Base-by-base conservation (phyloP, 345 rosid genomes). In the Citrus hindsii region DNA sequence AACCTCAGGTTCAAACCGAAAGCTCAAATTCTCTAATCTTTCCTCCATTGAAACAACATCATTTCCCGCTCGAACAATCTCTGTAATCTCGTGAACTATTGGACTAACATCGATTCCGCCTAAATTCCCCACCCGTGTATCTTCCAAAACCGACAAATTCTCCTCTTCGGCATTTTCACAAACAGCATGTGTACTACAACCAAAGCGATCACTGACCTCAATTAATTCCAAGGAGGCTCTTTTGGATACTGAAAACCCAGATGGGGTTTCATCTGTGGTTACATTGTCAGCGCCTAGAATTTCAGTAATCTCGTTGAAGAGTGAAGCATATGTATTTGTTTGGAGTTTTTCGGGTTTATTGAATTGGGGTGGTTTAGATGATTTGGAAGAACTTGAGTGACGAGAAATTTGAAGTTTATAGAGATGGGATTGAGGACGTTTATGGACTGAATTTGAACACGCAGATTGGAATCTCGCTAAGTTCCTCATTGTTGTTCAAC, bases 291-390 rank as follows among this genome's bases (percentile, higher is more conserved):
- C 67, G 22, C 97, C 94, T 38, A 89, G 66, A 79, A 93, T 88
- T 5, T 83, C 85, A 13, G 90, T 81, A 25, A 94, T 93, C 63
- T 91, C 90, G 56, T 77, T 82, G 67, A 94, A 88, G 68, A 92
- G 91, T 1, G 97, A 85, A 27, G 82, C 61, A 27, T 79, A 33
- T 25, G 75, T 9, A 40, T 73, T 28, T 25, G 84, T 33, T 76
- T 64, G 86, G 79, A 18, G 22, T 18, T 53, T 16, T 53, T 53
- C 58, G 58, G 58, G 21, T 5, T 33, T 77, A 73, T 93, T 82
- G 69, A 71, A 60, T 21, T 72, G 71, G 27, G 79, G 70, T 19
- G 74, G 28, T 76, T 83, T 83, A 1, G 87, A 85, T 35, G 87
- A 83, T 68, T 84, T 86, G 33, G 89, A 82, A 70, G 78, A 67